Percentiles rank a stretch among this genome's conserved stretches.
Conservation (phyloP, 176 grass and related monocot species). For the Saccharum officinarum region DNA sequence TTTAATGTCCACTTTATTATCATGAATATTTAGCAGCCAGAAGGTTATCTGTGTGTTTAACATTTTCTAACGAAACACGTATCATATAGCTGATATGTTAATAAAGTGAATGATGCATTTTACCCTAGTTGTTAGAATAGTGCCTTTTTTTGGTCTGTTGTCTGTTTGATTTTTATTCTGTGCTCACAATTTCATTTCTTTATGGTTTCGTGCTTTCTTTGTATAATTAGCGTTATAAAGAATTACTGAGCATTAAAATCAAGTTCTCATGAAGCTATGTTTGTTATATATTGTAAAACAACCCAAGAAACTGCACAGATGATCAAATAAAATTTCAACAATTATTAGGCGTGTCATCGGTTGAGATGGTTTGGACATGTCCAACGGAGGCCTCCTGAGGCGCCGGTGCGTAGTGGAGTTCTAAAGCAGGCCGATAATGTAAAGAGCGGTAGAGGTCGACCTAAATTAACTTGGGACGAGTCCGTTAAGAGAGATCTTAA, state of each 20-base stretch:
- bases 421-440: too few species aligned
- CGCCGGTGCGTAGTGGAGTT: too few species aligned
- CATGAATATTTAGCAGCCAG: background rate
- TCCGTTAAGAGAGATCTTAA: too few species aligned
- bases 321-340: background rate
- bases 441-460: too few species aligned
- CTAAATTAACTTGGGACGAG: too few species aligned
- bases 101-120: background rate
- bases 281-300: background rate
- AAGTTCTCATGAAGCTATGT: constrained; percentile 11
- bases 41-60: background rate
- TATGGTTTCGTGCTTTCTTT: background rate
- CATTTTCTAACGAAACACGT: background rate
- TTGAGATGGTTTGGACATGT: too few species aligned
- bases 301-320: background rate
- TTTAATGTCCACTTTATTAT: background rate
- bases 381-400: too few species aligned
- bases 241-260: background rate
- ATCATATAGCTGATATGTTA: constrained; percentile 5
- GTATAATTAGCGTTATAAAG: background rate
- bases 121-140: background rate
- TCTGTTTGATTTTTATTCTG: background rate
- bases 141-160: background rate
- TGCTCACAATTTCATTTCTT: background rate
- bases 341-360: too few species aligned